A percentile compares a stretch with the other conserved stretches of the same genome.
Conservation (phyloP, 106 monocot genomes). For the Triglochin maritima region DNA sequence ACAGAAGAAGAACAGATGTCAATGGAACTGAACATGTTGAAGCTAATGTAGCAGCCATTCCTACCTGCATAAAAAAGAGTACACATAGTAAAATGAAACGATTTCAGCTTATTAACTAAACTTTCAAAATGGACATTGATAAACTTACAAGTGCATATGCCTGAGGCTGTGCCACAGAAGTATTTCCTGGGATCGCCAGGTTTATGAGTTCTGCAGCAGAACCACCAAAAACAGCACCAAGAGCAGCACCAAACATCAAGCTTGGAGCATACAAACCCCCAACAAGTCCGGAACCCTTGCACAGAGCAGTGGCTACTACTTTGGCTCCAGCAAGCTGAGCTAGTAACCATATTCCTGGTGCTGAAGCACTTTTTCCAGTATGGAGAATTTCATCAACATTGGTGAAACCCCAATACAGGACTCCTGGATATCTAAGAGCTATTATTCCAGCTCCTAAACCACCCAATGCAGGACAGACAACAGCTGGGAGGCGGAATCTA, state of each 20-base stretch:
- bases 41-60: conserved; percentile 97
- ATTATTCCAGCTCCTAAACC: conserved; percentile 97
- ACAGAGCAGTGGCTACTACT: conserved; percentile 91
- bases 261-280: conserved; percentile 99
- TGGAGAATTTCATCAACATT: conserved; percentile 99
- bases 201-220: conserved; percentile 89
- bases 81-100: background rate
- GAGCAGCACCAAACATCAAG: conserved; percentile 95
- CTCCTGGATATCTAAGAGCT: conserved; percentile 92
- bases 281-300: conserved; percentile 95
- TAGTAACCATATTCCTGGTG: conserved; percentile 97
- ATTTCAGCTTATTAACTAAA: background rate
- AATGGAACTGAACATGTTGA: conserved; percentile 99
- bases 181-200: conserved; percentile 87
- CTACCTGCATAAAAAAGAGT: conserved; percentile 41
- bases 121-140: background rate
- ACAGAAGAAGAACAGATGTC: conserved; percentile 91
- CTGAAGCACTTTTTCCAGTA: conserved; percentile 97
- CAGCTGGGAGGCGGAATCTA: conserved; percentile 72
- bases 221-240: conserved; percentile 99
- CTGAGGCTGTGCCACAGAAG: conserved; percentile 92
- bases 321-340: conserved; percentile 83
- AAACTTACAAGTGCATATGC: conserved; percentile 82
- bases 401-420: conserved; percentile 98
- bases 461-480: conserved; percentile 91